Percentiles rank a stretch among this genome's conserved stretches.
Conservation (phyloP, 805 yeast genomes). For the Spencermartinsiella europaea region DNA sequence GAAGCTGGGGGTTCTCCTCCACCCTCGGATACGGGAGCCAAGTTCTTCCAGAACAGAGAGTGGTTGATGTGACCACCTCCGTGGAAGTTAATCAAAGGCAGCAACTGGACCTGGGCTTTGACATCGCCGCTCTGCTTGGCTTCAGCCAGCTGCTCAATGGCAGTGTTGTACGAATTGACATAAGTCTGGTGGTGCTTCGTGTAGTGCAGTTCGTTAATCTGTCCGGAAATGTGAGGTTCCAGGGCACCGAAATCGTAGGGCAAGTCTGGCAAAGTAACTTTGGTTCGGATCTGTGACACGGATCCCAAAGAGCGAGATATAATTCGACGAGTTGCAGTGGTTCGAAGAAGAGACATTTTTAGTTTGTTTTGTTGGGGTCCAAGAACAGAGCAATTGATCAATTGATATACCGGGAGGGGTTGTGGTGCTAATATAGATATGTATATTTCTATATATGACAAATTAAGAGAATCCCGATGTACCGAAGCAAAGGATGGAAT, state of each 20-base stretch:
- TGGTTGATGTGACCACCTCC: slow-evolving; percentile 92
- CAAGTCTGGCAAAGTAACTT: slow-evolving; percentile 73
- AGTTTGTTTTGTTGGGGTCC: no score
- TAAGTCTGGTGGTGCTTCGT: slow-evolving; percentile 90
- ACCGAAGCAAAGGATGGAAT: no score
- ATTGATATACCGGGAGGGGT: no score
- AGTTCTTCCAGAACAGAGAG: slow-evolving; percentile 78
- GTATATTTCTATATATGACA: no score
- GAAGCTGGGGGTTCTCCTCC: slow-evolving; percentile 65
- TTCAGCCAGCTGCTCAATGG: slow-evolving; percentile 65
- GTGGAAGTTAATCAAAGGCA: slow-evolving; percentile 78
- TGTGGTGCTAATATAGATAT: no score
- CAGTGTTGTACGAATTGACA: slow-evolving; percentile 77
- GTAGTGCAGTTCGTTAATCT: slow-evolving; percentile 80
- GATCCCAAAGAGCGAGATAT: not conserved
- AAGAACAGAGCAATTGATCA: no score
- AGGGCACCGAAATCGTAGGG: slow-evolving; percentile 80
- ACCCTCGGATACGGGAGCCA: slow-evolving; percentile 67
- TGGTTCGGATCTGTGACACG: slow-evolving; percentile 11
- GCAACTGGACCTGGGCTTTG: slow-evolving; percentile 52
- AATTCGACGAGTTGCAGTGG: not conserved
- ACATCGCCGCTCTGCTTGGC: slow-evolving; percentile 57
- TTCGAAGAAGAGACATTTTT: not conserved
- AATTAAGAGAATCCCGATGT: no score
- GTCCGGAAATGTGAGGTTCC: slow-evolving; percentile 82